Evolutionary conservation across 495 filamentous ascomycete species (phyloP), one percentile per base, ranked within the genome.

Genomic region (Tuber umbilicatum): DNA sequence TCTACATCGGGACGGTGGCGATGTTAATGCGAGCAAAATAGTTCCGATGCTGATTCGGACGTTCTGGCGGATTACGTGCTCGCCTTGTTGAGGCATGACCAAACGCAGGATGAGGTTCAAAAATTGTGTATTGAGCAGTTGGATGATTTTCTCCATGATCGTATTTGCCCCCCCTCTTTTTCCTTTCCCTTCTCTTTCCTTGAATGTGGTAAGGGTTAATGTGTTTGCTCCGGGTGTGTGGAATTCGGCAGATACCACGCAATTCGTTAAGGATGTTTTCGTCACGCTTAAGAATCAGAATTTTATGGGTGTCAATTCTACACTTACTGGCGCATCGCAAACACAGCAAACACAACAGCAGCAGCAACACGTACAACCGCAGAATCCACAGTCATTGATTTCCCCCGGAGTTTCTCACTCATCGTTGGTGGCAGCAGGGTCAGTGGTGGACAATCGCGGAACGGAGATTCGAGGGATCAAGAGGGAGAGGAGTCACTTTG

Each of bases 11-110:
- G 12, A 16, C 3, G 7, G 55, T 31, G 55, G 27, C 55, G 55
- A 64, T 64, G 55, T 35, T 64, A 35, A 64, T 64, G 27, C 19
- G 55, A 35, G 16, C 27, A 31, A 64, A 3, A 91, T 79, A 97
- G 93, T 73, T 97, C 94, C 21, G 95, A 97, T 83, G 95, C 94
- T 69, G 95, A 99, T 83, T 90, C 93, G 41, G 94, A 97, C 80
- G 93, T 99, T 5, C 90, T 99, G 23, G 94, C 94, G 42, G 95
- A 99, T 81, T 99, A 97, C 81, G 92, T 99, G 0, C 85, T 97
- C 42, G 94, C 94, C n/a, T 89, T 99, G 16, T 86, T 97, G 43
- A 89, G 89, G 73, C 90, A 92, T 72, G 93, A 97, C 79, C 92
- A 91, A 75, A 87, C 89, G 35, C 87, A 89, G n/a, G 88, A 91